These are phyloP conservation scores for Plantago lanceolata DNA, from an alignment of 305 asterid genomes.

Conservation along the genomic window DNA sequence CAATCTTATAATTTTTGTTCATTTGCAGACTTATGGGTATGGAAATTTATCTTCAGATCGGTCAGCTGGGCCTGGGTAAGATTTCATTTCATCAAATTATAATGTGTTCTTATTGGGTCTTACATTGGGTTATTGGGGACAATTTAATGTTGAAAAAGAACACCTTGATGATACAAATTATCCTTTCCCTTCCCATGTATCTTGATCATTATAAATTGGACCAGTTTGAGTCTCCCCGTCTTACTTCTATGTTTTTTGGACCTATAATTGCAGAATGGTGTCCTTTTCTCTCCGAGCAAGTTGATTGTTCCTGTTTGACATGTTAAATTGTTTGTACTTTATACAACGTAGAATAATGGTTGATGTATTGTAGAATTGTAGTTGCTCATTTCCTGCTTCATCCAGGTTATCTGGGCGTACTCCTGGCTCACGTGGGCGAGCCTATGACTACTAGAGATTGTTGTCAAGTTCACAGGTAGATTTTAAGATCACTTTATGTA, in stretches of 20 bases:
- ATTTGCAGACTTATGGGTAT: conserved; percentile 61
- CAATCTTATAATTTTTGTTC: conserved; percentile 7
- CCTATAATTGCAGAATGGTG: not conserved
- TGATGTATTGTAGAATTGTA: conserved; percentile 4
- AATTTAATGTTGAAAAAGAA: not conserved
- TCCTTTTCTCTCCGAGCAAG: conserved; percentile 13
- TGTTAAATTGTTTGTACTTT: conserved; percentile 23
- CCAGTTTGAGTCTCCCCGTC: not conserved
- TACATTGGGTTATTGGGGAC: not conserved
- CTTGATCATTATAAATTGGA: conserved; percentile 15
- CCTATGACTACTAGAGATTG: conserved; percentile 69
- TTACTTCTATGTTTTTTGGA: no score
- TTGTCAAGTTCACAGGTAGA: conserved; percentile 32
- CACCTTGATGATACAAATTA: not conserved
- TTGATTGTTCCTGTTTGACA: conserved; percentile 21
- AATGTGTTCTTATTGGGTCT: not conserved
- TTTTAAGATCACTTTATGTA: conserved; percentile 25
- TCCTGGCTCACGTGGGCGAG: conserved; percentile 74
- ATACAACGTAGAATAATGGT: conserved; percentile 8
- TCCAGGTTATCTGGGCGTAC: conserved; percentile 79
- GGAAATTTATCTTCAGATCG: conserved; percentile 78
- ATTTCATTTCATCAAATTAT: not conserved
- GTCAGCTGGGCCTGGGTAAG: conserved; percentile 76
- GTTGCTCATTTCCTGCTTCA: conserved; percentile 40
- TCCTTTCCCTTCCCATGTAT: not conserved